Evolutionary conservation across 179 eudicot genomes (phyloP), one percentile per base, ranked within the genome.

Genomic region (Carnegiea gigantea): DNA sequence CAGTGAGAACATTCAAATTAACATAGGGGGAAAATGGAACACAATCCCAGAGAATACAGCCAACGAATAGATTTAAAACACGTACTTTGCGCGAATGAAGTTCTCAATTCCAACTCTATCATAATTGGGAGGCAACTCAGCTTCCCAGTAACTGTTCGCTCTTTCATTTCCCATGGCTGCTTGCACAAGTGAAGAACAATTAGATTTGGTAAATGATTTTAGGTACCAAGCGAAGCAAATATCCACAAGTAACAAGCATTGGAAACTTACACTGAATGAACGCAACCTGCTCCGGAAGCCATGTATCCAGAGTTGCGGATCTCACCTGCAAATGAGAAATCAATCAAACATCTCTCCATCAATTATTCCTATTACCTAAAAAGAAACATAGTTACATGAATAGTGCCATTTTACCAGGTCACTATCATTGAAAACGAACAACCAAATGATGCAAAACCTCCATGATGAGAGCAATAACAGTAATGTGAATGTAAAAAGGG

Each of bases 41-140:
- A n/a, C 3, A 30, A 5, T 10, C 44, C 12, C 78, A 72, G 68
- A 78, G 26, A 15, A 23, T 23, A 65, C 43, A 10, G 57, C 3
- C 17, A 76, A 73, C 9, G 57, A 74, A 38, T 71, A 21, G 4
- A 79, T 49, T 76, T 67, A 75, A 73, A 77, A 65, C 54, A 74
- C 95, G 78, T 90, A 96, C 99, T 96, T 96, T 57, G 99, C 99
- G 82, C 98, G 98, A 76, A 96, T 96, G 88, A 96, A 96, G 90
- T 96, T 95, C 82, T 96, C 99, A 87, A 96, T 90, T 62, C 99
- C 99, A 84, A 96, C 99, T 89, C 99, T 88, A 83, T 96, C 99
- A 83, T 96, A 95, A 87, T 93, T 95, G 65, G 98, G 94, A 46
- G 99, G 98, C 73, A 96, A 88, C 77, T 96, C 97, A 48, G 98